Evolutionary conservation across 495 filamentous ascomycete genomes (phyloP).

Genomic region (Podospora comata): DNA sequence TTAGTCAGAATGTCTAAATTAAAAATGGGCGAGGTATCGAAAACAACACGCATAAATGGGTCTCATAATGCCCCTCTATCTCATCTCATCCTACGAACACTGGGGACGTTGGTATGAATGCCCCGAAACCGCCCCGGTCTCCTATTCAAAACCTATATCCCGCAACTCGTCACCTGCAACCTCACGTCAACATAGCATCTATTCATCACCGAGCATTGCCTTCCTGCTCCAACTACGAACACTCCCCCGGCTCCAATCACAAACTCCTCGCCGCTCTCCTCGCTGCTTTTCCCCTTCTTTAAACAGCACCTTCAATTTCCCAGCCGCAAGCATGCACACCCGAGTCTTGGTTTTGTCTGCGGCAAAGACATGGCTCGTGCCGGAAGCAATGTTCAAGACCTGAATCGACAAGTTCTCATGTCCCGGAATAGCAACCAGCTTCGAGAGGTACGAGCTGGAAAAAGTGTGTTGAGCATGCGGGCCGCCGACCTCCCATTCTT

Average conservation of each 20-base stretch:
- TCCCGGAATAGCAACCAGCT: slow-evolving; percentile 15
- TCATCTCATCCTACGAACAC: no score
- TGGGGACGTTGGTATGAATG: no score
- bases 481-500: slow-evolving; percentile 18
- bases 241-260: slow-evolving; percentile 29
- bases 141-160: background rate
- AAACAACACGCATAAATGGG: no score
- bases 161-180: slow-evolving; percentile 25
- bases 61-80: no score
- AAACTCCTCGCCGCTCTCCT: slow-evolving; percentile 23
- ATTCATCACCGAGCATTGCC: slow-evolving; percentile 27
- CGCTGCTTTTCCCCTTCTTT: slow-evolving; percentile 16
- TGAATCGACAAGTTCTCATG: slow-evolving; percentile 24
- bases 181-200: slow-evolving; percentile 30
- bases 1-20: no score
- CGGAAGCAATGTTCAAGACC: slow-evolving; percentile 28
- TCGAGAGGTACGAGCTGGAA: background rate
- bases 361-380: slow-evolving; percentile 20
- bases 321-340: slow-evolving; percentile 28
- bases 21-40: no score
- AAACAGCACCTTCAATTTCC: slow-evolving; percentile 28
- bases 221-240: slow-evolving; percentile 25
- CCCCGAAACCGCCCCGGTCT: no score
- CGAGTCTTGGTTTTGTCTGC: slow-evolving; percentile 18
- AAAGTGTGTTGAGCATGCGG: background rate